Evolutionary conservation across 2,329 filamentous ascomycete genomes (phyloP).

Genomic region (Penicillium sp.): DNA sequence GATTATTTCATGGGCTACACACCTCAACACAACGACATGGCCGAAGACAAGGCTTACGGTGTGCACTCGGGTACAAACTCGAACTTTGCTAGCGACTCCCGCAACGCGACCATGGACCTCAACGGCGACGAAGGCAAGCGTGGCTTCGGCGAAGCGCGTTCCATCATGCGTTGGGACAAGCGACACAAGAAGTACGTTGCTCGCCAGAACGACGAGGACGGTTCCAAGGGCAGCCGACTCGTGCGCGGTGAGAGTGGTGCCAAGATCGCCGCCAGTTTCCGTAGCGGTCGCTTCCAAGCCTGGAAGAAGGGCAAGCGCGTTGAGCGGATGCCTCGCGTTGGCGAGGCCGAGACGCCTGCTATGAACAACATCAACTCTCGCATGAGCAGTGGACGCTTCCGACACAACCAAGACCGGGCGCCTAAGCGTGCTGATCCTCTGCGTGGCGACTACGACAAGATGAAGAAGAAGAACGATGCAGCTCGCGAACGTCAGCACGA

Average conservation of each 20-base stretch:
- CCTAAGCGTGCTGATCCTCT: slow-evolving; percentile 93
- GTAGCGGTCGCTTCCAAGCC: slow-evolving; percentile 85
- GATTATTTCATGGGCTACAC: slow-evolving; percentile 97
- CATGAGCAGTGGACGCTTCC: slow-evolving; percentile 60
- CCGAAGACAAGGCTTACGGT: slow-evolving; percentile 89
- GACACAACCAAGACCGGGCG: slow-evolving; percentile 81
- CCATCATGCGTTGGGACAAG: slow-evolving; percentile 91
- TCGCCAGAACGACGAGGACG: slow-evolving; percentile 90
- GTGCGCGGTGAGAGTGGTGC: slow-evolving; percentile 87
- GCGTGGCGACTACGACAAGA: slow-evolving; percentile 82
- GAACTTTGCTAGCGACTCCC: slow-evolving; percentile 86
- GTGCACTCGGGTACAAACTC: slow-evolving; percentile 75
- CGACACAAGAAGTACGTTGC: slow-evolving; percentile 94
- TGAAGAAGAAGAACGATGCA: slow-evolving; percentile 85
- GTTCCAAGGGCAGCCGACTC: slow-evolving; percentile 71
- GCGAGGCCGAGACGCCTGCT: slow-evolving; percentile 67
- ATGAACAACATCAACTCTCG: slow-evolving; percentile 29
- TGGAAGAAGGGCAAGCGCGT: slow-evolving; percentile 89
- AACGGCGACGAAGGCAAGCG: slow-evolving; percentile 79
- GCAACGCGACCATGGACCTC: slow-evolving; percentile 86
- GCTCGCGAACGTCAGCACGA: slow-evolving; percentile 66
- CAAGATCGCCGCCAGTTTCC: slow-evolving; percentile 93
- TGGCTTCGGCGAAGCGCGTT: slow-evolving; percentile 73
- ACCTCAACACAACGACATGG: slow-evolving; percentile 73
- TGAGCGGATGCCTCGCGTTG: slow-evolving; percentile 72